Conservation (phyloP, 192 early-diverging fungal species). For the Diversispora epigaea region DNA sequence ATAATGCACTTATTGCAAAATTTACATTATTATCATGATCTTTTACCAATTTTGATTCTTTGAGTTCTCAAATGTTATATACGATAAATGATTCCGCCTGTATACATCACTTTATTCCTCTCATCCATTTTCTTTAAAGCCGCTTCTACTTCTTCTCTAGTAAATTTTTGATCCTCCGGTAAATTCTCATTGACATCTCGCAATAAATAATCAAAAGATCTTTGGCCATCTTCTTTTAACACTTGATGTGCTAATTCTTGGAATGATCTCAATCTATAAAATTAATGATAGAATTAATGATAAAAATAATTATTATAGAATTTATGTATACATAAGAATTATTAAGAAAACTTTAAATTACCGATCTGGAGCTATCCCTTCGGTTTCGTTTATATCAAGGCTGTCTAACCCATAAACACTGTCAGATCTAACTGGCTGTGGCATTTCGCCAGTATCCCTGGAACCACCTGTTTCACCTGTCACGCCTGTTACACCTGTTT, state of each 20-base stretch:
- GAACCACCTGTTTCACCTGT: not conserved
- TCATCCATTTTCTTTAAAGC: constrained; percentile 61
- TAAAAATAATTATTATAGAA: not conserved
- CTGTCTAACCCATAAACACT: not conserved
- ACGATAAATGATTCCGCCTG: constrained; percentile 61
- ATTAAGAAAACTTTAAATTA: not conserved
- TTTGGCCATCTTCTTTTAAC: constrained; percentile 47
- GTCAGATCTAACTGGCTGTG: not conserved
- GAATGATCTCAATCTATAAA: constrained; percentile 46
- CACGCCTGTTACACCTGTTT: not conserved
- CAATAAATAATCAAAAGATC: constrained; percentile 56
- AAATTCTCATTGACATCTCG: constrained; percentile 56
- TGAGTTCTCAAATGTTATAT: constrained; percentile 46
- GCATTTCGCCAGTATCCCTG: no score
- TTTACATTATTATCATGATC: no score
- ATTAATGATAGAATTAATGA: not conserved
- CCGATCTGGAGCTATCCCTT: not conserved
- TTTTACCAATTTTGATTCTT: no score
- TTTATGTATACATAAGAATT: not conserved
- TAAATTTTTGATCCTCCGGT: constrained; percentile 44
- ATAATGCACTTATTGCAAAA: no score
- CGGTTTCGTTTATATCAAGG: not conserved
- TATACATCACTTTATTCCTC: constrained; percentile 74
- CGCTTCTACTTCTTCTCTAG: constrained; percentile 54
- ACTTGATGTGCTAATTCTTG: constrained; percentile 48